Base-by-base conservation (phyloP, 2,329 filamentous ascomycete species). In the Furcasterigmium sp. region DNA sequence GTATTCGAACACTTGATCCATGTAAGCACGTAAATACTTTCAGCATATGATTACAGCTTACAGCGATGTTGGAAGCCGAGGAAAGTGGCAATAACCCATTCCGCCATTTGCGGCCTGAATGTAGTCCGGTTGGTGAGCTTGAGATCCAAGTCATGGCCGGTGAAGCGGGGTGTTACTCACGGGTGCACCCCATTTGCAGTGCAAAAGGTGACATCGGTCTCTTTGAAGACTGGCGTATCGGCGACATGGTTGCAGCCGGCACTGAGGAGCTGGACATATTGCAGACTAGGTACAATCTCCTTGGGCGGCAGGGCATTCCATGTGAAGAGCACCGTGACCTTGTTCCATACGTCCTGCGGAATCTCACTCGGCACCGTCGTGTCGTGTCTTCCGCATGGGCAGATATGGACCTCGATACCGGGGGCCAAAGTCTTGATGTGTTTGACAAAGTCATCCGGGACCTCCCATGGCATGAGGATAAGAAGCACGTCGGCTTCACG, bases 141-240 rank as follows among this genome's bases (percentile, higher is more conserved):
- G 9, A 17, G 15, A 11, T 8, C 13, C 23, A 28, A 39, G 37
- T 15, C 13, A n/a, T n/a, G n/a, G n/a, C n/a, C n/a, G 23, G 11
- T 7, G 18, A 5, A 5, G n/a, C n/a, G n/a, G n/a, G n/a, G n/a
- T 6, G 14, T 9, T 9, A 54, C 68, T 55, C 47, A 76, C 75
- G 73, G 75, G 32, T 78, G 74, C n/a, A 80, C 71, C 0, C 77
- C 77, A 45, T 76, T 80, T 1, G 75, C 74, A 0, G 75, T 76
- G 36, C 69, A 75, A 47, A 81, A 76, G 0, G 60, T 54, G 8
- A 78, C 59, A 39, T 75, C 62, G 0, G 69, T 75, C 18, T 76
- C 70, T 18, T 58, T 65, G 46, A 75, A 80, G 1, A 79, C 44
- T 2, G 70, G 69, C 11, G 67, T 56, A 3, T 69, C 55, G 8